A percentile compares a stretch with the other conserved stretches of the same genome.
Conservation (phyloP, 2,329 filamentous ascomycete species). For the Rhytidhysteron rufulum region DNA sequence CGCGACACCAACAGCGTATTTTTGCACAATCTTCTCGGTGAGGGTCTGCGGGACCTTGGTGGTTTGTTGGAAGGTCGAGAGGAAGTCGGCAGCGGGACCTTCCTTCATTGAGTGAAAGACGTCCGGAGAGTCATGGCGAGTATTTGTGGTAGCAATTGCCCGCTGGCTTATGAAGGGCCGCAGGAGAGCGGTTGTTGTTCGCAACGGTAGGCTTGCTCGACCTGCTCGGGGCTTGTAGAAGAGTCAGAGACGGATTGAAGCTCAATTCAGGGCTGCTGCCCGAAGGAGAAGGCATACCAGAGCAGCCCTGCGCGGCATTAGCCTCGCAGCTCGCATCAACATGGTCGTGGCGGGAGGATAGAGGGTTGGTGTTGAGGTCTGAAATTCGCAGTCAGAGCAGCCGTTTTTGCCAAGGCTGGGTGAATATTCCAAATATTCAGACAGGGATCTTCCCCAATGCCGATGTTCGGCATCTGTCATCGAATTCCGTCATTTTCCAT, state of each 20-base stretch:
- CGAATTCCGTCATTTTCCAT: too few species aligned
- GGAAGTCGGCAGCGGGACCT: conserved; percentile 59
- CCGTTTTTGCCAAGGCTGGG: too few species aligned
- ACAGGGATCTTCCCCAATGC: too few species aligned
- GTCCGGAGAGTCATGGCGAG: conserved; percentile 22
- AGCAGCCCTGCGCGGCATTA: conserved; percentile 26
- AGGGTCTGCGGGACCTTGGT: conserved; percentile 65
- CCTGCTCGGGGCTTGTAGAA: conserved; percentile 19
- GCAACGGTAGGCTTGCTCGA: conserved; percentile 21
- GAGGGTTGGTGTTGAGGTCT: conserved; percentile 16
- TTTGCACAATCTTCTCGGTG: conserved; percentile 89
- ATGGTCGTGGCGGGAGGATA: conserved; percentile 29
- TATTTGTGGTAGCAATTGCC: conserved; percentile 21
- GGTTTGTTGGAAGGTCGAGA: conserved; percentile 62
- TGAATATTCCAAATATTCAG: too few species aligned
- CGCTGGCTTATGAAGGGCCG: conserved; percentile 20
- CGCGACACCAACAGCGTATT: conserved; percentile 71
- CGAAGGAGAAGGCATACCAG: conserved; percentile 19
- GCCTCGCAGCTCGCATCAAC: conserved; percentile 32
- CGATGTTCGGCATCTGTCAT: too few species aligned
- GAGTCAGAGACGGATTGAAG: conserved; percentile 4
- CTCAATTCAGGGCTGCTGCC: conserved; percentile 1
- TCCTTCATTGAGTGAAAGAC: conserved; percentile 62
- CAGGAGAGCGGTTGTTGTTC: conserved; percentile 19
- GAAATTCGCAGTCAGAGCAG: too few species aligned